phyloP scores from a whole-genome alignment of 1,284 basidiomycete genomes.

The Moniliella sp. region DNA sequence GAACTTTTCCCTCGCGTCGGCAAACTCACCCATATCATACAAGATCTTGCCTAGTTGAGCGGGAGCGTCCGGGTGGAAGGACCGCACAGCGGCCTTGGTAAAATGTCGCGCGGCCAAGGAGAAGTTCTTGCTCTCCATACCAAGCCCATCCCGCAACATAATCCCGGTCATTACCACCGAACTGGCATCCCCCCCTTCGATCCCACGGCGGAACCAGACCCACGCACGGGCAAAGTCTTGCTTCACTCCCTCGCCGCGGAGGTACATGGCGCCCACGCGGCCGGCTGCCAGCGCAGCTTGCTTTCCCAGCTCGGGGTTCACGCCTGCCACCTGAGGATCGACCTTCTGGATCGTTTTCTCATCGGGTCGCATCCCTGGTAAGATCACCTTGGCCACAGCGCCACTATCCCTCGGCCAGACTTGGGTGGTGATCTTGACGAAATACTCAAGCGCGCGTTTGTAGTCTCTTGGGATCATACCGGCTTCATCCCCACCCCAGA shows the following conservation, averaged over 20 bases:
- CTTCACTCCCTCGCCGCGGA: conserved; percentile 75
- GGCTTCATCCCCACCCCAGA: conserved; percentile 20
- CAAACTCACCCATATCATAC: conserved; percentile 29
- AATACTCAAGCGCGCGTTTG: conserved; percentile 10
- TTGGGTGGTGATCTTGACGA: conserved; percentile 8
- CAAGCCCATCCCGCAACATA: conserved; percentile 71
- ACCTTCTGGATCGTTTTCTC: no score
- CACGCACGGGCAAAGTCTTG: conserved; percentile 55
- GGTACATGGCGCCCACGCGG: conserved; percentile 63
- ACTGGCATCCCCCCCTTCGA: conserved; percentile 49
- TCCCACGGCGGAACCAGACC: conserved; percentile 81
- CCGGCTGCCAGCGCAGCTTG: conserved; percentile 17
- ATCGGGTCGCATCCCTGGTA: no score
- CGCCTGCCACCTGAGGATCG: no score
- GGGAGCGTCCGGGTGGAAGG: conserved; percentile 65
- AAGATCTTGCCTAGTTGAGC: conserved; percentile 70
- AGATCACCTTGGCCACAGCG: conserved; percentile 8
- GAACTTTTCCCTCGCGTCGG: conserved; percentile 8
- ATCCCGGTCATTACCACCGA: conserved; percentile 72
- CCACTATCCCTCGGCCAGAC: conserved; percentile 24
- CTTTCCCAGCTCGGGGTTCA: conserved; percentile 4
- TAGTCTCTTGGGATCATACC: conserved; percentile 20
- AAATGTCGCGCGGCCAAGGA: conserved; percentile 38
- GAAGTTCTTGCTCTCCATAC: no score
- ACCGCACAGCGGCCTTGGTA: conserved; percentile 43